Conservation (phyloP, 2,329 filamentous ascomycete species). For the Alternaria arbusti region DNA sequence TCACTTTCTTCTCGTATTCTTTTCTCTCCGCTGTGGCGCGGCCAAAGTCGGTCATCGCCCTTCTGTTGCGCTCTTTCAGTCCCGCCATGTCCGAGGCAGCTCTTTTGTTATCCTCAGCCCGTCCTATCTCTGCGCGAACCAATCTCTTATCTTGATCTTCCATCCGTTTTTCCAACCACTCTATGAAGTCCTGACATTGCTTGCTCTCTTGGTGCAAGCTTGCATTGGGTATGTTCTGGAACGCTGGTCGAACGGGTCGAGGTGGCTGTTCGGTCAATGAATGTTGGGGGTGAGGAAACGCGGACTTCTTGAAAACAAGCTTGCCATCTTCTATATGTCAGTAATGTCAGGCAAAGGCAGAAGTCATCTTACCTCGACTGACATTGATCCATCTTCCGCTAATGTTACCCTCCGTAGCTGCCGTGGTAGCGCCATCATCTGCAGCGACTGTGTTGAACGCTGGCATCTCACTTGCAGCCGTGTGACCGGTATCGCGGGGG, state of each 20-base stretch:
- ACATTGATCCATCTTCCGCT: neutral
- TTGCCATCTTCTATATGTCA: neutral
- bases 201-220: neutral
- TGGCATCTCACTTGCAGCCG: neutral
- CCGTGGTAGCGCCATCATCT: no score
- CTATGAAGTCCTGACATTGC: neutral
- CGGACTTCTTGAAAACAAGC: neutral
- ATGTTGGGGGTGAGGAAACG: no score
- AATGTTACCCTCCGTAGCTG: neutral
- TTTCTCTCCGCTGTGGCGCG: no score
- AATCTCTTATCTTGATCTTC: neutral
- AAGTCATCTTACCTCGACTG: neutral
- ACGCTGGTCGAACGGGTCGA: neutral
- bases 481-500: neutral
- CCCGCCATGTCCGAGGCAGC: neutral
- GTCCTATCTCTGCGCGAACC: neutral
- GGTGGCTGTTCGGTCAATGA: no score
- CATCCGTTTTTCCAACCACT: neutral
- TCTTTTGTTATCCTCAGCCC: neutral
- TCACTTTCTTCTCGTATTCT: neutral
- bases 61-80: no score
- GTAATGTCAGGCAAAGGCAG: neutral
- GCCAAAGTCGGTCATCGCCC: no score
- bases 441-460: no score
- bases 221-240: neutral